phyloP scores from a whole-genome alignment of 2,329 filamentous ascomycete species.

The Fusarium miscanthi region DNA sequence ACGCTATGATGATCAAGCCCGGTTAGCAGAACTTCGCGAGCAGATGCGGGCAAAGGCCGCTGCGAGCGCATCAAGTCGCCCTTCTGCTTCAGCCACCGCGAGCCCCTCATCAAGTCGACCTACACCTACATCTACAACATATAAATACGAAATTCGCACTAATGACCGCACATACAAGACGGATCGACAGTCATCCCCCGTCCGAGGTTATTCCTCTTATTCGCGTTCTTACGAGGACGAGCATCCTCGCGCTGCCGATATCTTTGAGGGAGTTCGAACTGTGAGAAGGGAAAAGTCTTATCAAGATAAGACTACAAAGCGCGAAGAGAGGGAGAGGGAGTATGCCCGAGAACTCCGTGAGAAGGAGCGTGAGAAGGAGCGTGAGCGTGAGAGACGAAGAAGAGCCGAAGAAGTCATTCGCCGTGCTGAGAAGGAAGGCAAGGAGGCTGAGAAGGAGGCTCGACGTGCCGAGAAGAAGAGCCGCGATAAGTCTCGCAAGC shows the following conservation, averaged over 20 bases:
- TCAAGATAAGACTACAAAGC: constrained; percentile 57
- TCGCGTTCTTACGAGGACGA: constrained; percentile 61
- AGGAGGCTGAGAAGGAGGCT: constrained; percentile 49
- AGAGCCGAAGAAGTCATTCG: constrained; percentile 31
- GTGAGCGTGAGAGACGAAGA: constrained; percentile 17
- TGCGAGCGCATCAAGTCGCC: constrained; percentile 22
- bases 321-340: constrained; percentile 52
- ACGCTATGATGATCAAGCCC: constrained; percentile 82
- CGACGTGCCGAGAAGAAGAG: constrained; percentile 53
- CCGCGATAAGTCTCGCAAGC: constrained; percentile 53
- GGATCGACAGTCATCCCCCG: constrained; percentile 46
- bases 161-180: constrained; percentile 59
- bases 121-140: constrained; percentile 52
- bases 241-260: constrained; percentile 50
- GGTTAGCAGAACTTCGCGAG: constrained; percentile 73
- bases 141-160: constrained; percentile 61
- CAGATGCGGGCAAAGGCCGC: constrained; percentile 56
- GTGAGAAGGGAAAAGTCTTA: constrained; percentile 61
- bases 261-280: constrained; percentile 59
- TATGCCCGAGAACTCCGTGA: constrained; percentile 40
- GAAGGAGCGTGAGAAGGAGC: constrained; percentile 33
- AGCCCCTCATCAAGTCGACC: constrained; percentile 31
- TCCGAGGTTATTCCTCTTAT: constrained; percentile 49
- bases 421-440: constrained; percentile 45
- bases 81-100: constrained; percentile 9